These are phyloP conservation scores for Cladosporium sp. DNA, from an alignment of 2,329 filamentous ascomycete genomes.

Conservation along the genomic window DNA sequence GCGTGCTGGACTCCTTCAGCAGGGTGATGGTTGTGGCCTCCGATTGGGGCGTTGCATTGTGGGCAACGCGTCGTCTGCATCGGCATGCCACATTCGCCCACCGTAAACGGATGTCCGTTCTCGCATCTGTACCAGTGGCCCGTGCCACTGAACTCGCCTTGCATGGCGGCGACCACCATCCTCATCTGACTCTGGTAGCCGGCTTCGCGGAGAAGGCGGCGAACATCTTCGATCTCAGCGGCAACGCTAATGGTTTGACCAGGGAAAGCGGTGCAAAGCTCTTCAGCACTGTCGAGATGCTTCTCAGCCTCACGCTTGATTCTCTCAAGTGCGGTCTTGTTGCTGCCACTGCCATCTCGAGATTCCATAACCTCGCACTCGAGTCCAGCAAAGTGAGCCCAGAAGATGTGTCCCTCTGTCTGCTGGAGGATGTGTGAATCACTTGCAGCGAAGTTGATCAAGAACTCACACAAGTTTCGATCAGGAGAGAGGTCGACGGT, in stretches of 20 bases:
- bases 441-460: conserved; percentile 45
- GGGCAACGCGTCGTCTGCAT: conserved; percentile 65
- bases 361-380: conserved; percentile 36
- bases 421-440: conserved; percentile 47
- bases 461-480: conserved; percentile 43
- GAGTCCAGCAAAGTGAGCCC: conserved; percentile 52
- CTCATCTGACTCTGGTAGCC: conserved; percentile 56
- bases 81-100: conserved; percentile 54
- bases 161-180: conserved; percentile 53
- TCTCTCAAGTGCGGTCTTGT: conserved; percentile 26
- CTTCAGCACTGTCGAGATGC: conserved; percentile 33
- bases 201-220: conserved; percentile 50
- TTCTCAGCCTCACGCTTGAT: conserved; percentile 28
- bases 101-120: conserved; percentile 55
- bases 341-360: not conserved
- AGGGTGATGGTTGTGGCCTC: conserved; percentile 56
- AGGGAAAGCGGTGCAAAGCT: conserved; percentile 31
- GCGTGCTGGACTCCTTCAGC: conserved; percentile 56
- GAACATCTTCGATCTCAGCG: conserved; percentile 49
- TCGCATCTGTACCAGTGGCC: conserved; percentile 65
- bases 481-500: conserved; percentile 39
- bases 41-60: conserved; percentile 61
- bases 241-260: conserved; percentile 40
- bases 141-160: conserved; percentile 44
- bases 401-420: conserved; percentile 55